phyloP scores from a whole-genome alignment of 345 rosid genomes.

The Erysimum cheiranthoides region DNA sequence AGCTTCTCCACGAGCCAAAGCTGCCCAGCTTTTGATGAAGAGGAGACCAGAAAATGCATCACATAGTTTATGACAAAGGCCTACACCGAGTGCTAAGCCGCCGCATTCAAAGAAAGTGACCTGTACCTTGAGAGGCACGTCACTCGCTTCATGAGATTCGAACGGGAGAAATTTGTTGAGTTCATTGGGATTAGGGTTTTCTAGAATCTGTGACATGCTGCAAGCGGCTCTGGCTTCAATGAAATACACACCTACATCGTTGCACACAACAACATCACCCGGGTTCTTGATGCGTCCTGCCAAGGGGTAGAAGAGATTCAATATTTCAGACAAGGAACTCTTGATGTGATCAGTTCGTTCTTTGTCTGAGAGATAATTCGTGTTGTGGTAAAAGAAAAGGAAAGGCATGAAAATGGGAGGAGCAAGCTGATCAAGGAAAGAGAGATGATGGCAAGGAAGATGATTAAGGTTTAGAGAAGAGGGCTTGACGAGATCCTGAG shows the following conservation, averaged over 20 bases:
- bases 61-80: constrained; percentile 30
- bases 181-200: constrained; percentile 28
- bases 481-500: constrained; percentile 44
- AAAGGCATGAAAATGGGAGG: constrained; percentile 39
- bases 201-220: constrained; percentile 27
- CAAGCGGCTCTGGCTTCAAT: constrained; percentile 31
- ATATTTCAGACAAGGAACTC: constrained; percentile 35
- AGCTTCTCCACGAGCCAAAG: constrained; percentile 15
- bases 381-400: constrained; percentile 36
- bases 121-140: constrained; percentile 36
- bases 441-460: constrained; percentile 35
- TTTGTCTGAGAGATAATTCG: not conserved
- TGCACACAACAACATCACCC: constrained; percentile 23
- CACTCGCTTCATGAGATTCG: constrained; percentile 28
- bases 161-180: constrained; percentile 39
- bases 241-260: constrained; percentile 31
- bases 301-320: constrained; percentile 34
- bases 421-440: constrained; percentile 50
- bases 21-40: constrained; percentile 33
- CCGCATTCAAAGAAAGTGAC: constrained; percentile 34
- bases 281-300: constrained; percentile 37
- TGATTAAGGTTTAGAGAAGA: constrained; percentile 43
- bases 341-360: constrained; percentile 29
- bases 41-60: constrained; percentile 20
- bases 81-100: constrained; percentile 30